Conservation (phyloP, 192 early-diverging fungal genomes). For the Backusella westeae region DNA sequence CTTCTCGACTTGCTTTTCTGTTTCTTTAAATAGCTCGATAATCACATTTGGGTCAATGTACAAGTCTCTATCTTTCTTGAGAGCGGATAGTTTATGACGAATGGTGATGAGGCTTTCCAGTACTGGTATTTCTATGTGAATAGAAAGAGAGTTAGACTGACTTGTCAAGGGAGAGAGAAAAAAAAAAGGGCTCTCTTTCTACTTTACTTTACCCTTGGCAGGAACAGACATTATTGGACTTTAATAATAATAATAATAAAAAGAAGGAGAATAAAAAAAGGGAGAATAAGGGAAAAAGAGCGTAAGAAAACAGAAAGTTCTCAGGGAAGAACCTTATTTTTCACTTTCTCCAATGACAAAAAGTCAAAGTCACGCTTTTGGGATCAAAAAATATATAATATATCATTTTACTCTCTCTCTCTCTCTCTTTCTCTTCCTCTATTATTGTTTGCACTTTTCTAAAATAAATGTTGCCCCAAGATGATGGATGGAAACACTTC, state of each 20-base stretch:
- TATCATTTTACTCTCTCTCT: too few relatives aligned
- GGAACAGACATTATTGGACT: not conserved
- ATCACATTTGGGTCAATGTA: constrained; percentile 67
- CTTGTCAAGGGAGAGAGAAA: not conserved
- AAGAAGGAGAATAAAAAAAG: not conserved
- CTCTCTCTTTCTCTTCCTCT: too few relatives aligned
- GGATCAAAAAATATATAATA: not conserved
- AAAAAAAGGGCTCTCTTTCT: not conserved
- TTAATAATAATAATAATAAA: not conserved
- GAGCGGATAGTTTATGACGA: constrained; percentile 65
- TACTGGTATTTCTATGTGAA: constrained; percentile 54
- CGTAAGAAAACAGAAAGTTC: not conserved
- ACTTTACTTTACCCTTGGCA: not conserved
- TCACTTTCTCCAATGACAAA: not conserved
- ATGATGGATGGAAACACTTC: not conserved
- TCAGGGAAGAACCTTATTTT: not conserved
- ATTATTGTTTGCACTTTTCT: too few relatives aligned
- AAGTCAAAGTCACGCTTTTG: not conserved
- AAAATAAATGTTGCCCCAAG: too few relatives aligned
- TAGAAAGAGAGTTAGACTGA: not conserved
- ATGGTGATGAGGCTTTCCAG: constrained; percentile 66
- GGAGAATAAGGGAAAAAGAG: not conserved
- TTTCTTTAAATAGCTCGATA: constrained; percentile 61
- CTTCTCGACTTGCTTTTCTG: constrained; percentile 49
- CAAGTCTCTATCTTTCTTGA: constrained; percentile 72